Evolutionary conservation across 23 red algal species (phyloP).

Genomic region (Gracilaria gracilis): DNA sequence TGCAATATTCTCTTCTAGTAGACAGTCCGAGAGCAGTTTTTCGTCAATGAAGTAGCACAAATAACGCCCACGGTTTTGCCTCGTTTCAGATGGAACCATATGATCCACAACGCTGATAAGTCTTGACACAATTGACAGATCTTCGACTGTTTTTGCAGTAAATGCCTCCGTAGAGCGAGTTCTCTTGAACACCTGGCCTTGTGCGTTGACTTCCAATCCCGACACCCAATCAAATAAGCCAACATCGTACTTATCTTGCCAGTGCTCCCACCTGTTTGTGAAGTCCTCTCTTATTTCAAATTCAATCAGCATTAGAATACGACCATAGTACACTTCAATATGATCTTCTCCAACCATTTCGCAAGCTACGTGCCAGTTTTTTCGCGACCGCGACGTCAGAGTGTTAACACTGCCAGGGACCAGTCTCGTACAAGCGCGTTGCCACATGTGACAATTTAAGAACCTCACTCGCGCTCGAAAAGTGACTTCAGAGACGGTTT

Average conservation of each 20-base stretch:
- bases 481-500: background rate
- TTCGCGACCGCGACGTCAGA: no score
- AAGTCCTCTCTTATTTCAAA: background rate
- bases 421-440: background rate
- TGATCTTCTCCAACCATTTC: background rate
- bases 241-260: background rate
- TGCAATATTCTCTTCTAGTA: no score
- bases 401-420: background rate
- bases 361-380: conserved; percentile 4
- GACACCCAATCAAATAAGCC: background rate
- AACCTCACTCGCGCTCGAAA: background rate
- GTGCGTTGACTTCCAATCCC: conserved; percentile 1
- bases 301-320: background rate
- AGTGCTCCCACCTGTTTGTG: background rate
- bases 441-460: background rate
- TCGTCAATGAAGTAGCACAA: background rate
- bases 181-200: conserved; percentile 28
- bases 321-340: background rate
- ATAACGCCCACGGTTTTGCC: background rate
- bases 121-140: conserved; percentile 2
- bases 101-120: conserved; percentile 23
- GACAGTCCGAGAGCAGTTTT: background rate
- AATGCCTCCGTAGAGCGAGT: background rate
- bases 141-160: background rate
- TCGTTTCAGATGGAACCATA: background rate